Evolutionary conservation across 495 filamentous ascomycete species (phyloP).

Genomic region (Cryomyces antarcticus): DNA sequence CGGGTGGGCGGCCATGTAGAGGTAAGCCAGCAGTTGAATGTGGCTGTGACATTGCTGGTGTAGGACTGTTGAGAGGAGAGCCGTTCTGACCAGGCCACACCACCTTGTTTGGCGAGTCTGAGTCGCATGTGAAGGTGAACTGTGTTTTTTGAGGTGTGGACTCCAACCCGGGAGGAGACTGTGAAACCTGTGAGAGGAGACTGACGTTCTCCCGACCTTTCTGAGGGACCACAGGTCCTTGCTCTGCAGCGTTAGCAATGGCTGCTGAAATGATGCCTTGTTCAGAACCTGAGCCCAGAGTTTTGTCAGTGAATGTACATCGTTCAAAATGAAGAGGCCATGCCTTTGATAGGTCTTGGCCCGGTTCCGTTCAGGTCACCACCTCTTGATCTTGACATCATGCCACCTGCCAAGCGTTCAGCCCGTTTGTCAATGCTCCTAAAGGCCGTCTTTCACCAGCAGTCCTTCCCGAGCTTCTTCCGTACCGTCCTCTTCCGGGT

Average conservation of each 20-base stretch:
- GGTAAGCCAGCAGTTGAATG: constrained; percentile 5
- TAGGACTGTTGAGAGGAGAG: constrained; percentile 9
- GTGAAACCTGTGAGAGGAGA: constrained; percentile 39
- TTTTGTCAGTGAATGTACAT: neutral
- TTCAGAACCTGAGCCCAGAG: neutral
- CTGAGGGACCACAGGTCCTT: constrained; percentile 34
- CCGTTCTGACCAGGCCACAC: constrained; percentile 23
- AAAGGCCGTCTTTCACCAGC: constrained; percentile 46
- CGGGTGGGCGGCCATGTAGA: constrained; percentile 10
- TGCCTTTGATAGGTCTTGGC: constrained; percentile 1
- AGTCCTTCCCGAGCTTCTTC: constrained; percentile 27
- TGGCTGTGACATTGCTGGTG: constrained; percentile 7
- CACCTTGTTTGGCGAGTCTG: constrained; percentile 47
- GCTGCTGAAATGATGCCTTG: constrained; percentile 67
- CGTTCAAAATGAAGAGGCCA: neutral
- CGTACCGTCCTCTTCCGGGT: constrained; percentile 60
- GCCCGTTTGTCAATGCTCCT: constrained; percentile 32
- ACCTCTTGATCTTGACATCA: neutral
- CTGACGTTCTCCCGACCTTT: constrained; percentile 54
- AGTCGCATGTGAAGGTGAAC: constrained; percentile 82
- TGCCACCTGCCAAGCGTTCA: constrained; percentile 15
- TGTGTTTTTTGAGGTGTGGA: constrained; percentile 47
- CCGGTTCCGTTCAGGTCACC: neutral
- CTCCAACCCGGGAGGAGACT: constrained; percentile 8
- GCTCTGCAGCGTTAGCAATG: constrained; percentile 66